A percentile compares a stretch with the other conserved stretches of the same genome.
These are phyloP conservation scores for Podaxis sp. DNA, from an alignment of 768 basidiomycete genomes.

Conservation along the genomic window DNA sequence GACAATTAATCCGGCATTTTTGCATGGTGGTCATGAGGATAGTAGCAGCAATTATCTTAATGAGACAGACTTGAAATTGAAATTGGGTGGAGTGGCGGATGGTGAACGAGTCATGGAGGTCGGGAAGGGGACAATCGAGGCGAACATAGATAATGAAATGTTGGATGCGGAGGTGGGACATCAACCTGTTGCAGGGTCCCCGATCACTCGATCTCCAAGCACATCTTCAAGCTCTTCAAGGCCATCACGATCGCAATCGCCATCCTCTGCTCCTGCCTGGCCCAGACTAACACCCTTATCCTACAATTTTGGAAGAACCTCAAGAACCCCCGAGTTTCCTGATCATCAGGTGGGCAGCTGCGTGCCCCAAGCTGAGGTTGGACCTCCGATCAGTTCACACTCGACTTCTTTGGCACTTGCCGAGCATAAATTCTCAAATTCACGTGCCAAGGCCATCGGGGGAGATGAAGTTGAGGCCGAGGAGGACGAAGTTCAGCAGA, in stretches of 20 bases:
- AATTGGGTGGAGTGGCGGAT: neutral
- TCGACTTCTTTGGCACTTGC: neutral
- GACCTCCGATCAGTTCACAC: neutral
- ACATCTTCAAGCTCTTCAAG: neutral
- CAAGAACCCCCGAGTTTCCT: constrained; percentile 3
- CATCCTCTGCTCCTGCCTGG: neutral
- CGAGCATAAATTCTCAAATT: neutral
- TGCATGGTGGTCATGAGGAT: neutral
- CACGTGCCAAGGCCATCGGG: neutral
- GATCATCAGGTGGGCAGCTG: neutral
- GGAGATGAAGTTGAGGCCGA: neutral
- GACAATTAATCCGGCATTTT: constrained; percentile 3
- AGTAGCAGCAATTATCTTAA: neutral
- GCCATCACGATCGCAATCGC: neutral
- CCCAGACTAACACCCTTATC: neutral
- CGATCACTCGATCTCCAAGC: neutral
- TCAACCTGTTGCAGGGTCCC: neutral
- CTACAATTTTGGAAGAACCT: neutral
- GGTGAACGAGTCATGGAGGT: neutral
- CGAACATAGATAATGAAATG: neutral
- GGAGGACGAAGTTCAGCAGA: neutral
- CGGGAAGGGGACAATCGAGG: neutral
- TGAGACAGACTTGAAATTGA: neutral
- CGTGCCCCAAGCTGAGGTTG: neutral
- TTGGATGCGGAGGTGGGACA: neutral